phyloP scores from a whole-genome alignment of 2,329 filamentous ascomycete species.

The Aspergillus brunneoviolaceus region DNA sequence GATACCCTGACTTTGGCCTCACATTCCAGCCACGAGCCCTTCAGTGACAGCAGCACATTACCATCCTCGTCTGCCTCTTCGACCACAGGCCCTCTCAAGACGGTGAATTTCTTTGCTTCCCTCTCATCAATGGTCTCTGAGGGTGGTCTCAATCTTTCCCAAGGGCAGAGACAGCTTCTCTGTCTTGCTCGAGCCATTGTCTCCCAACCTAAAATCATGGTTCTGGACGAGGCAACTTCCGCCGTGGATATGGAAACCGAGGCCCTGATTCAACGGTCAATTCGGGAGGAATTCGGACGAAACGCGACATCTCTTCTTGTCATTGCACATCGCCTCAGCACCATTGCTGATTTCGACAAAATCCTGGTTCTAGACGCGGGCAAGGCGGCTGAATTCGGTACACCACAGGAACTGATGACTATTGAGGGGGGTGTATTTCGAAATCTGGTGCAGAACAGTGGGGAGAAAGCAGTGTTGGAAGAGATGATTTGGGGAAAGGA shows the following conservation, averaged over 20 bases:
- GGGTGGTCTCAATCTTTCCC: conserved; percentile 62
- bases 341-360: conserved; percentile 73
- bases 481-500: conserved; percentile 17
- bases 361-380: conserved; percentile 72
- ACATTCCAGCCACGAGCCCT: conserved; percentile 3
- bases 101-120: conserved; percentile 55
- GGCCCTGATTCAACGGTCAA: conserved; percentile 68
- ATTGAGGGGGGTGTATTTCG: conserved; percentile 54
- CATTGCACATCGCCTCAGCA: conserved; percentile 51
- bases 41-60: conserved; percentile 14
- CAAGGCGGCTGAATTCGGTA: conserved; percentile 65
- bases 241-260: conserved; percentile 79
- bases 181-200: conserved; percentile 54
- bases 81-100: conserved; percentile 6
- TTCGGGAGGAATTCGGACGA: conserved; percentile 65
- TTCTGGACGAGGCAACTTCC: conserved; percentile 76
- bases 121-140: conserved; percentile 66
- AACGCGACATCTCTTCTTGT: conserved; percentile 65
- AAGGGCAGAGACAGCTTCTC: conserved; percentile 31
- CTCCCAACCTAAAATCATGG: conserved; percentile 71
- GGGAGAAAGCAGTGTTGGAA: conserved; percentile 19
- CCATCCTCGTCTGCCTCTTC: conserved; percentile 9
- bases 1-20: conserved; percentile 34
- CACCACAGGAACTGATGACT: conserved; percentile 62
- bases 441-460: conserved; percentile 52